Evolutionary conservation across 495 filamentous ascomycete genomes (phyloP).

Genomic region (Rhizodiscina lignyota): DNA sequence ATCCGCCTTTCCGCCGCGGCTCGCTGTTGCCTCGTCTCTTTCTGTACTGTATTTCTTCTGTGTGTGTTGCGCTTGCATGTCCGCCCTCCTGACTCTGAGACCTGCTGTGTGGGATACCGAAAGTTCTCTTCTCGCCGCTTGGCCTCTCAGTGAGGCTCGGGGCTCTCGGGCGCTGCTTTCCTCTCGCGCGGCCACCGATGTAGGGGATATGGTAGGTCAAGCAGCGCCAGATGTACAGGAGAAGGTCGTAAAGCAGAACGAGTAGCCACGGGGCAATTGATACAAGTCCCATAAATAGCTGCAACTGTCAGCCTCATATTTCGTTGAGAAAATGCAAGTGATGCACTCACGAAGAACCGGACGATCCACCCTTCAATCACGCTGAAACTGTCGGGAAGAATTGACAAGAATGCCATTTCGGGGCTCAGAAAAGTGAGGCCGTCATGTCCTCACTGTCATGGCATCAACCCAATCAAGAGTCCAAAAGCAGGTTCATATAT

Average conservation of each 20-base stretch:
- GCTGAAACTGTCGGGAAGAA: slow-evolving; percentile 38
- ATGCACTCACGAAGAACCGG: slow-evolving; percentile 40
- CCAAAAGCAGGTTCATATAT: too few species aligned
- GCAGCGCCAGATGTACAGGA: slow-evolving; percentile 46
- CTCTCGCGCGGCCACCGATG: slow-evolving; percentile 47
- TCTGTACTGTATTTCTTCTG: background rate
- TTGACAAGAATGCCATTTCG: slow-evolving; percentile 47
- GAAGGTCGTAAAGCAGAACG: slow-evolving; percentile 48
- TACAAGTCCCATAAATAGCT: slow-evolving; percentile 48
- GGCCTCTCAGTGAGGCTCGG: slow-evolving; percentile 46
- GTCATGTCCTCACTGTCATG: too few species aligned
- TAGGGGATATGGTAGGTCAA: slow-evolving; percentile 41
- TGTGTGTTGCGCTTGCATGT: background rate
- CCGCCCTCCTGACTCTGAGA: slow-evolving; percentile 1
- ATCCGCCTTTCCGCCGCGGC: background rate
- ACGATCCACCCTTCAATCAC: slow-evolving; percentile 46
- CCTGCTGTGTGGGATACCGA: slow-evolving; percentile 25
- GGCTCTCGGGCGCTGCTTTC: slow-evolving; percentile 41
- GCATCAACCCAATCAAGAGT: too few species aligned
- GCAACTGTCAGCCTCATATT: slow-evolving; percentile 2
- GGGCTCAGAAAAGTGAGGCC: too few species aligned
- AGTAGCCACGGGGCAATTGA: slow-evolving; percentile 51
- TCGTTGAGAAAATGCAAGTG: background rate
- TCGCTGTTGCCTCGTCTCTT: background rate
- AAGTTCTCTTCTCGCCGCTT: slow-evolving; percentile 32